Conservation (phyloP, 495 filamentous ascomycete species). For the Endocarpon pusillum region DNA sequence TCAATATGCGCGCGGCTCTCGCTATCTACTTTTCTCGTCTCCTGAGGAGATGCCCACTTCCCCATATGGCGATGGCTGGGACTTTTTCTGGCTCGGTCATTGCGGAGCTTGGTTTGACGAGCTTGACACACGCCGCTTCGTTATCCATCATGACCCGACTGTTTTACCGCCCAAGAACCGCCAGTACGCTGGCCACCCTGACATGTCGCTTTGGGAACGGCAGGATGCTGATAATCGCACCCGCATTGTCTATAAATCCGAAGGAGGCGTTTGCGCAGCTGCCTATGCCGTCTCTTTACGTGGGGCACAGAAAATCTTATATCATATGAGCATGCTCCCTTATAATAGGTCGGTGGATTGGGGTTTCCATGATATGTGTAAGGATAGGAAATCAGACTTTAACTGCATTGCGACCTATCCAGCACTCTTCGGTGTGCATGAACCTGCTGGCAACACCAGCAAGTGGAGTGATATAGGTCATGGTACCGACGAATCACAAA, state of each 20-base stretch:
- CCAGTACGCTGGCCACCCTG: conserved; percentile 5
- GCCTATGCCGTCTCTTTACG: neutral
- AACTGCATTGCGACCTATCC: no score
- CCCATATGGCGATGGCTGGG: conserved; percentile 42
- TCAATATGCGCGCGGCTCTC: conserved; percentile 26
- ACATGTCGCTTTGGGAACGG: no score
- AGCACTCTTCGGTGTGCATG: no score
- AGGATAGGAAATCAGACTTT: no score
- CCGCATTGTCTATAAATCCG: no score
- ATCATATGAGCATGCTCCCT: no score
- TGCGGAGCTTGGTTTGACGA: conserved; percentile 22
- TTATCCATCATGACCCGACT: conserved; percentile 15
- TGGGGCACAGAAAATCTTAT: neutral
- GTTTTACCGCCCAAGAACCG: conserved; percentile 10
- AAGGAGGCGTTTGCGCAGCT: conserved; percentile 4
- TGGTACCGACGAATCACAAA: no score
- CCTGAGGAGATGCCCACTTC: conserved; percentile 11
- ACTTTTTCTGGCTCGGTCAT: conserved; percentile 38
- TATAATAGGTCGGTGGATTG: no score
- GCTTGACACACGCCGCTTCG: conserved; percentile 8
- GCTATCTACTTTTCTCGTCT: conserved; percentile 10
- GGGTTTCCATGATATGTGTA: no score
- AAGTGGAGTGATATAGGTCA: no score
- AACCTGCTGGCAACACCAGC: no score
- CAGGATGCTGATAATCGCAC: no score